phyloP scores from a whole-genome alignment of 1,284 basidiomycete species.

The Malassezia furfur region DNA sequence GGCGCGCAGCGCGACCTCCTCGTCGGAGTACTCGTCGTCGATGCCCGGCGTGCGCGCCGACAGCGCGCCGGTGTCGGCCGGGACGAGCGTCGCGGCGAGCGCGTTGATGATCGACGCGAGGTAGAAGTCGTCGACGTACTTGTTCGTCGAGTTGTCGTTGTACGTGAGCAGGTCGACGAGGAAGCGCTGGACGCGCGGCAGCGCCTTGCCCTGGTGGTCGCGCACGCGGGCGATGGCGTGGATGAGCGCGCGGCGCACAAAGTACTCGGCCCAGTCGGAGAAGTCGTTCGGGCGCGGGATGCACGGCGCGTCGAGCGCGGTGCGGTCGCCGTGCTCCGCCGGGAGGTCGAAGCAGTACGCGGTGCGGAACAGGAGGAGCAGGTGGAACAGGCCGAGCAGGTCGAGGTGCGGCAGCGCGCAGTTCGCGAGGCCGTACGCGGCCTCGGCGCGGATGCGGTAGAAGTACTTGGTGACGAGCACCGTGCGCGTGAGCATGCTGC shows the following conservation, averaged over 20 bases:
- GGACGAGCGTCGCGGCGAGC: slow-evolving; percentile 64
- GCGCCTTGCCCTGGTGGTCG: slow-evolving; percentile 69
- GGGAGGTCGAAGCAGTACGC: slow-evolving; percentile 66
- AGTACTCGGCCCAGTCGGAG: slow-evolving; percentile 80
- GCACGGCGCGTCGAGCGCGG: slow-evolving; percentile 55
- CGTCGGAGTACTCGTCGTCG: slow-evolving; percentile 26
- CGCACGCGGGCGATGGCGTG: slow-evolving; percentile 73
- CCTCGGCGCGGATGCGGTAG: slow-evolving; percentile 92
- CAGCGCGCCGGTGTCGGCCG: slow-evolving; percentile 26
- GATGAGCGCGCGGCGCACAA: slow-evolving; percentile 77
- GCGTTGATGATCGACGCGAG: slow-evolving; percentile 77
- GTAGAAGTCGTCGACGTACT: slow-evolving; percentile 87
- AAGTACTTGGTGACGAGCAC: slow-evolving; percentile 92
- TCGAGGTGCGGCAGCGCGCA: slow-evolving; percentile 71
- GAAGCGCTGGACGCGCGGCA: slow-evolving; percentile 76
- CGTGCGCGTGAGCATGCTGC: slow-evolving; percentile 80
- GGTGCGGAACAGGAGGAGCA: slow-evolving; percentile 84
- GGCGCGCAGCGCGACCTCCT: slow-evolving; percentile 29
- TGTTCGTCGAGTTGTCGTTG: slow-evolving; percentile 87
- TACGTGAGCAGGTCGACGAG: slow-evolving; percentile 79
- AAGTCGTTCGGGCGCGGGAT: slow-evolving; percentile 91
- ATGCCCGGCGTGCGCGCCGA: slow-evolving; percentile 24
- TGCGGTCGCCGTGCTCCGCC: slow-evolving; percentile 13
- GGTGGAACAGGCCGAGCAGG: slow-evolving; percentile 83
- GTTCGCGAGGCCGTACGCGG: slow-evolving; percentile 74